These are phyloP conservation scores for Pseudogymnoascus sp. DNA, from an alignment of 2,329 filamentous ascomycete species.

Conservation along the genomic window DNA sequence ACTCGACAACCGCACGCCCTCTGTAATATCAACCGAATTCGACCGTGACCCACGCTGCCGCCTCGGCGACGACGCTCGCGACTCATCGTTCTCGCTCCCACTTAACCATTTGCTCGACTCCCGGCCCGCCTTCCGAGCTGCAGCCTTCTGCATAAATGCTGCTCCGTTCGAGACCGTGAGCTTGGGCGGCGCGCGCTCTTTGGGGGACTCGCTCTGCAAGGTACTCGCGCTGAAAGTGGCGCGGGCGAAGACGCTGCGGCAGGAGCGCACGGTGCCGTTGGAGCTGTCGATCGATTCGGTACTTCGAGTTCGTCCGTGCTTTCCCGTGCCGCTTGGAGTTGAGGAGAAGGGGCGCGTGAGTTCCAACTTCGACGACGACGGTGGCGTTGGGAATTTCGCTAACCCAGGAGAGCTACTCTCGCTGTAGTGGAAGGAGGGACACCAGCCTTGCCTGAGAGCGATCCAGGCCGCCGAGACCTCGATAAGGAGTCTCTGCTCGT, in stretches of 20 bases:
- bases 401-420: slow-evolving; percentile 19
- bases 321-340: slow-evolving; percentile 15
- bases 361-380: slow-evolving; percentile 13
- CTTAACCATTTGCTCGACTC: too few relatives aligned
- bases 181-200: too few relatives aligned
- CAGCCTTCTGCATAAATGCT: slow-evolving; percentile 35
- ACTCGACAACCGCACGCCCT: too few relatives aligned
- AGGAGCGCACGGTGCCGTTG: not conserved
- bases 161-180: slow-evolving; percentile 40
- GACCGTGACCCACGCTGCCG: too few relatives aligned
- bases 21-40: too few relatives aligned
- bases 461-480: slow-evolving; percentile 45
- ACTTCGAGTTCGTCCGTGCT: slow-evolving; percentile 13
- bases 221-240: not conserved
- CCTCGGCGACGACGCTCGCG: too few relatives aligned
- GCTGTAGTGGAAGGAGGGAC: slow-evolving; percentile 31
- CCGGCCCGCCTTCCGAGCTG: slow-evolving; percentile 21
- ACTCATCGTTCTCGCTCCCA: too few relatives aligned
- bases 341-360: slow-evolving; percentile 21
- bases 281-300: not conserved
- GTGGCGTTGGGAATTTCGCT: not conserved
- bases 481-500: slow-evolving; percentile 31
- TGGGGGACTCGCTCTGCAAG: too few relatives aligned
- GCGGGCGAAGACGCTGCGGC: not conserved
- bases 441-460: slow-evolving; percentile 38